Percentiles rank a stretch among this genome's conserved stretches.
phyloP scores from a whole-genome alignment of 2,329 filamentous ascomycete species.

The Aspergillus sp. region DNA sequence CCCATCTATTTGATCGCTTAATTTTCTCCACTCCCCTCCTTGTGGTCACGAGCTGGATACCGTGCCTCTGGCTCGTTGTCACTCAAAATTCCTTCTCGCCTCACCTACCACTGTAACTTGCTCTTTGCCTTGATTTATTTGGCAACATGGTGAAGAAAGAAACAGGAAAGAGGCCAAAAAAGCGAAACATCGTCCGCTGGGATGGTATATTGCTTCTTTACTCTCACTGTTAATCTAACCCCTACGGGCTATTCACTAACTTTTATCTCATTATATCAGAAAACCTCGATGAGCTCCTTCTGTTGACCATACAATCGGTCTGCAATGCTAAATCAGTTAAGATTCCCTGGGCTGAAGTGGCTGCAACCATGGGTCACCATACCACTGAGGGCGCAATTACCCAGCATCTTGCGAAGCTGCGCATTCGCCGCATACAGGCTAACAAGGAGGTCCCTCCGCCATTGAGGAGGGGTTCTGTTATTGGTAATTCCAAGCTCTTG shows the following conservation, averaged over 20 bases:
- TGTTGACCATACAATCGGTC: conserved; percentile 43
- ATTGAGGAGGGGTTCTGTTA: conserved; percentile 35
- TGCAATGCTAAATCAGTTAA: conserved; percentile 39
- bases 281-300: conserved; percentile 44
- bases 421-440: conserved; percentile 32
- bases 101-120: background rate
- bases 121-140: background rate
- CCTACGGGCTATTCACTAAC: background rate
- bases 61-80: background rate
- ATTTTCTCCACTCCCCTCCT: background rate
- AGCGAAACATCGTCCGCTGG: conserved; percentile 44
- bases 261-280: conserved; percentile 29
- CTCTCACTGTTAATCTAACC: background rate
- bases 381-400: conserved; percentile 47
- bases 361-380: conserved; percentile 38
- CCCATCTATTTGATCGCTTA: background rate
- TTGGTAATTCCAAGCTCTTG: conserved; percentile 6
- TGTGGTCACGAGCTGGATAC: no score
- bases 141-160: background rate
- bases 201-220: conserved; percentile 32
- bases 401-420: conserved; percentile 49
- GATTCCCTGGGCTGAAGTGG: conserved; percentile 46
- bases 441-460: conserved; percentile 41
- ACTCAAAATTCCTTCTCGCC: conserved; percentile 9
- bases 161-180: conserved; percentile 23